These are phyloP conservation scores for Zasmidium citrigriseum DNA, from an alignment of 2,329 filamentous ascomycete species.

Conservation along the genomic window DNA sequence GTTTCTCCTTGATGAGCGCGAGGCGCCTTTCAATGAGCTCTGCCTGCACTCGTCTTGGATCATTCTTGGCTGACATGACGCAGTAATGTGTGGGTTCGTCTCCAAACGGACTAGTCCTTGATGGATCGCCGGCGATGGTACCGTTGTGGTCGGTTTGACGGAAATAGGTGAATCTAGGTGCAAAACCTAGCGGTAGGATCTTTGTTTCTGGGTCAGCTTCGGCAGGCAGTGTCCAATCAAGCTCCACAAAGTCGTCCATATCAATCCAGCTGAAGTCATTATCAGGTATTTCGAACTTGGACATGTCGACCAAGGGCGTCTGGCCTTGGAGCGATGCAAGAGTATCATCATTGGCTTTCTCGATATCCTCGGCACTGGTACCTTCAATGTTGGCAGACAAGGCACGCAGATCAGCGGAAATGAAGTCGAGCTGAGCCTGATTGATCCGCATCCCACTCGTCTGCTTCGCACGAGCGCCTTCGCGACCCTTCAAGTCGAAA, in stretches of 20 bases:
- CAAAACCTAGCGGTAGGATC: constrained; percentile 87
- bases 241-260: constrained; percentile 98
- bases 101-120: constrained; percentile 85
- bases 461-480: constrained; percentile 69
- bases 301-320: constrained; percentile 62
- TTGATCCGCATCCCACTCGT: constrained; percentile 96
- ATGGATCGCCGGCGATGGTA: constrained; percentile 75
- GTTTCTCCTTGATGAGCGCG: constrained; percentile 74
- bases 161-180: constrained; percentile 96
- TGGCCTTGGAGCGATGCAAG: constrained; percentile 58
- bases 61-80: constrained; percentile 75
- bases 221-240: constrained; percentile 92
- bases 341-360: constrained; percentile 64
- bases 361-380: constrained; percentile 74
- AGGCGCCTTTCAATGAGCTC: constrained; percentile 82
- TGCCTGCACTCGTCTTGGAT: constrained; percentile 84
- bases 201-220: constrained; percentile 90
- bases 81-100: constrained; percentile 92
- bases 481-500: constrained; percentile 73
- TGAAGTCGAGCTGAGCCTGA: constrained; percentile 87
- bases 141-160: constrained; percentile 91
- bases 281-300: constrained; percentile 91
- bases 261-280: constrained; percentile 97
- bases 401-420: constrained; percentile 87
- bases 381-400: constrained; percentile 87